Evolutionary conservation across 208 protist species (phyloP).

Genomic region (Leishmania gerbilli): DNA sequence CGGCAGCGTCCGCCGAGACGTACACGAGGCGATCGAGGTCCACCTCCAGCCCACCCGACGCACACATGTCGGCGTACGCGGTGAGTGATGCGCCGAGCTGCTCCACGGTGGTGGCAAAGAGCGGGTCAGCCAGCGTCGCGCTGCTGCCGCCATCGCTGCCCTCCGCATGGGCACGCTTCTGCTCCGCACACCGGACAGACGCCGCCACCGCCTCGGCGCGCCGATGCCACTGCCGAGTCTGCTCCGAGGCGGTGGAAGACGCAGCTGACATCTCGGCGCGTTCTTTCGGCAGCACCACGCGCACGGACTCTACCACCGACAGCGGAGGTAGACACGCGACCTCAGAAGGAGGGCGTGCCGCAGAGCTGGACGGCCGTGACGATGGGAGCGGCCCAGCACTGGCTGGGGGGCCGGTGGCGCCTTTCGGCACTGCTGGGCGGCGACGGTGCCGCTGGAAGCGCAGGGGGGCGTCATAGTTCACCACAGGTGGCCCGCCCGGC

Average conservation of each 20-base stretch:
- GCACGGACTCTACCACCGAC: conserved; percentile 20
- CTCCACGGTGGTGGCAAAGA: conserved; percentile 26
- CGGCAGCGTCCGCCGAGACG: conserved; percentile 9
- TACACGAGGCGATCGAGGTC: conserved; percentile 42
- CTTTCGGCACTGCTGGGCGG: background rate
- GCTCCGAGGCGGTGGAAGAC: background rate
- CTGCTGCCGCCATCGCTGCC: conserved; percentile 6
- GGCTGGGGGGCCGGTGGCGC: background rate
- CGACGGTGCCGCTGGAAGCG: conserved; percentile 15
- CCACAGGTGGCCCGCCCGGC: conserved; percentile 16
- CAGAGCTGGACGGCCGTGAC: background rate
- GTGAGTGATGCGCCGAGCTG: conserved; percentile 21
- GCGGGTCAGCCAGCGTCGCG: background rate
- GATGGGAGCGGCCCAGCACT: conserved; percentile 1
- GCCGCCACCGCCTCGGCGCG: conserved; percentile 23
- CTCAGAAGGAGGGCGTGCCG: background rate
- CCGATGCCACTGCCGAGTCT: conserved; percentile 17
- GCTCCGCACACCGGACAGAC: conserved; percentile 13
- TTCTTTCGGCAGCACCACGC: conserved; percentile 6
- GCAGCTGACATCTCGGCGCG: background rate
- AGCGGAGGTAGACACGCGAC: conserved; percentile 17
- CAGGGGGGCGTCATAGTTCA: conserved; percentile 36
- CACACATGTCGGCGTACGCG: conserved; percentile 24
- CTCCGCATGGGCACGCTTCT: background rate
- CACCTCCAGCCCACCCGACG: conserved; percentile 13